Conservation (phyloP, 768 basidiomycete genomes). For the Boletellus emodensis region DNA sequence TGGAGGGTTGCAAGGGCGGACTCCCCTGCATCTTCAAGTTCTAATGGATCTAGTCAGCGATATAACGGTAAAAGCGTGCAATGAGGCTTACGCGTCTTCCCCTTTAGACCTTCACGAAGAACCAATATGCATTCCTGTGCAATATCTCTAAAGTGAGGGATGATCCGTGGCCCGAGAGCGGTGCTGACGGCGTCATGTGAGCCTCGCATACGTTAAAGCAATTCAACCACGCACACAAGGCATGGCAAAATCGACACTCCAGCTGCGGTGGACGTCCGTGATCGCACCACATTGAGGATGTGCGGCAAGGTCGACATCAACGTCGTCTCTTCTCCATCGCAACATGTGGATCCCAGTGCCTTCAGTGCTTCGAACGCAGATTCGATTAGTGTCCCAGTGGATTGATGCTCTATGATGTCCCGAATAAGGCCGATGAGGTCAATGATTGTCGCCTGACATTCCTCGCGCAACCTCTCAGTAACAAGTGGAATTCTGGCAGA, state of each 20-base stretch:
- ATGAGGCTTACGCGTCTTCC: conserved; percentile 32
- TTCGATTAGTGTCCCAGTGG: conserved; percentile 37
- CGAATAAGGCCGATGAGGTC: conserved; percentile 51
- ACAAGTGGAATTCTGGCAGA: conserved; percentile 62
- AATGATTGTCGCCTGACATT: conserved; percentile 45
- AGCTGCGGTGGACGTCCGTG: conserved; percentile 32
- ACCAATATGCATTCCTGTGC: conserved; percentile 52
- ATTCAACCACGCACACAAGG: conserved; percentile 49
- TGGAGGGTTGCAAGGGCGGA: conserved; percentile 51
- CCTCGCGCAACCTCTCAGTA: conserved; percentile 49
- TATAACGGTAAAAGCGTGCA: neutral
- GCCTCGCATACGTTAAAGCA: neutral
- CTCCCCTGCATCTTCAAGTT: conserved; percentile 28
- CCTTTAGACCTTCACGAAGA: conserved; percentile 38
- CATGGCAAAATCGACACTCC: conserved; percentile 56
- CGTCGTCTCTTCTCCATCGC: conserved; percentile 61
- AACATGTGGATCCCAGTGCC: conserved; percentile 53
- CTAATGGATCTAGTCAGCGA: conserved; percentile 19
- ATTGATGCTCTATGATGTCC: conserved; percentile 41
- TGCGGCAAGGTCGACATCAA: conserved; percentile 58
- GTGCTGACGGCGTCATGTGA: conserved; percentile 39
- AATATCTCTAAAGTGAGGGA: conserved; percentile 78
- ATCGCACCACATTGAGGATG: conserved; percentile 47
- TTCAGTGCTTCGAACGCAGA: conserved; percentile 60
- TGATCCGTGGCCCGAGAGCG: conserved; percentile 81